Evolutionary conservation across 2,329 filamentous ascomycete species (phyloP).

Genomic region (Pestalotiopsis sp.): DNA sequence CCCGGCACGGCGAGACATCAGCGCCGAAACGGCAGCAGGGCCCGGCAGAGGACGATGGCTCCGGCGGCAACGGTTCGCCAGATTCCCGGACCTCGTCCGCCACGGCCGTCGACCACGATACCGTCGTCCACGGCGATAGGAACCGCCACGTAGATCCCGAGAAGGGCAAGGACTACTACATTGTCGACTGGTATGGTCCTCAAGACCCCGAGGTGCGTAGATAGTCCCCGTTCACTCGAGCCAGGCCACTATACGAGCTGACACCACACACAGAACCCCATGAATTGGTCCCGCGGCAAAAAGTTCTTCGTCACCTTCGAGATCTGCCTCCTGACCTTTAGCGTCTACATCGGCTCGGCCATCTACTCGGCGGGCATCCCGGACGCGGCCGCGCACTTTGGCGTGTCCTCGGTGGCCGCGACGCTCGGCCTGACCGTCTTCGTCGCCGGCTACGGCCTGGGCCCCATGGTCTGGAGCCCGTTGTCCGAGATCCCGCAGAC

Average conservation of each 20-base stretch:
- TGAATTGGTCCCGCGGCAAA: conserved; percentile 43
- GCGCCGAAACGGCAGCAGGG: neutral
- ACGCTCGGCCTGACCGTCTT: conserved; percentile 26
- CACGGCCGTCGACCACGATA: conserved; percentile 14
- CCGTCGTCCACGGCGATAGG: conserved; percentile 17
- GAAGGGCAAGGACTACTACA: conserved; percentile 39
- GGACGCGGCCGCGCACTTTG: conserved; percentile 20
- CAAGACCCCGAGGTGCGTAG: conserved; percentile 15
- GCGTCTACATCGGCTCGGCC: conserved; percentile 27
- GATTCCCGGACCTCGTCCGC: conserved; percentile 6
- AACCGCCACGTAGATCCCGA: conserved; percentile 44
- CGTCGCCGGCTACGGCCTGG: conserved; percentile 28
- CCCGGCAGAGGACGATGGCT: neutral
- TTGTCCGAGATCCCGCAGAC: conserved; percentile 59
- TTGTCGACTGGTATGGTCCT: conserved; percentile 23
- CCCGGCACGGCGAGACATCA: conserved; percentile 41
- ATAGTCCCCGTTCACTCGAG: neutral
- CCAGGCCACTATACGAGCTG: neutral
- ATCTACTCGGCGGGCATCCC: conserved; percentile 24
- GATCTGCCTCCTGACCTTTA: conserved; percentile 27
- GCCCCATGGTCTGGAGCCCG: conserved; percentile 58
- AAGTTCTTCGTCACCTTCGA: conserved; percentile 34
- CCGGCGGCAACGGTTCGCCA: neutral
- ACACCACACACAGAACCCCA: conserved; percentile 37
- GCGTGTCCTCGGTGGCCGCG: conserved; percentile 20